Evolutionary conservation across 1,139 yeast genomes (phyloP).

Genomic region (Zygosaccharomyces sapae): DNA sequence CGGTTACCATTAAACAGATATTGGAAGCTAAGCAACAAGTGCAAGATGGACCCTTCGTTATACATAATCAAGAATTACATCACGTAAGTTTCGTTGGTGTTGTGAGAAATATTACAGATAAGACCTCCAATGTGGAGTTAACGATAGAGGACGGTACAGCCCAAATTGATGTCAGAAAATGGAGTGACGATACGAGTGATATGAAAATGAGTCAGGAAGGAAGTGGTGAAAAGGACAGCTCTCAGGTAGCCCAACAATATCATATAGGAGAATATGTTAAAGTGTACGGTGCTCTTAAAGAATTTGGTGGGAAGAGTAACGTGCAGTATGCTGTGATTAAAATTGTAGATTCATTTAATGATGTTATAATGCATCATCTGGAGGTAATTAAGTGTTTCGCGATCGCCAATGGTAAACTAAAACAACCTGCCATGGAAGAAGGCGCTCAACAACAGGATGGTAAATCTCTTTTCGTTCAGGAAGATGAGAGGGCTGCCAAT

Average conservation of each 20-base stretch:
- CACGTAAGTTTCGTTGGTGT: constrained; percentile 64
- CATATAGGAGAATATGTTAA: constrained; percentile 55
- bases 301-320: constrained; percentile 62
- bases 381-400: constrained; percentile 65
- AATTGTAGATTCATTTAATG: constrained; percentile 64
- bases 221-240: constrained; percentile 37
- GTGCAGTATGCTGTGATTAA: constrained; percentile 62
- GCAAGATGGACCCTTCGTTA: constrained; percentile 71
- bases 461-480: constrained; percentile 47
- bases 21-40: constrained; percentile 59
- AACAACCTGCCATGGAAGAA: constrained; percentile 15
- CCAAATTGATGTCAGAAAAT: constrained; percentile 60
- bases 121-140: constrained; percentile 49
- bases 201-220: constrained; percentile 36
- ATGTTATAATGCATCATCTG: constrained; percentile 70
- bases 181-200: constrained; percentile 54
- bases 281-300: constrained; percentile 69
- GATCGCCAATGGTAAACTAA: constrained; percentile 36
- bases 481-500: constrained; percentile 35
- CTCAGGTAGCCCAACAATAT: constrained; percentile 33
- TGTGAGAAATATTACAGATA: constrained; percentile 55
- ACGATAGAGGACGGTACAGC: constrained; percentile 87
- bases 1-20: constrained; percentile 81
- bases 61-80: constrained; percentile 60
- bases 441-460: constrained; percentile 25